Conservation (phyloP, 345 rosid species). For the Barbarea vulgaris region DNA sequence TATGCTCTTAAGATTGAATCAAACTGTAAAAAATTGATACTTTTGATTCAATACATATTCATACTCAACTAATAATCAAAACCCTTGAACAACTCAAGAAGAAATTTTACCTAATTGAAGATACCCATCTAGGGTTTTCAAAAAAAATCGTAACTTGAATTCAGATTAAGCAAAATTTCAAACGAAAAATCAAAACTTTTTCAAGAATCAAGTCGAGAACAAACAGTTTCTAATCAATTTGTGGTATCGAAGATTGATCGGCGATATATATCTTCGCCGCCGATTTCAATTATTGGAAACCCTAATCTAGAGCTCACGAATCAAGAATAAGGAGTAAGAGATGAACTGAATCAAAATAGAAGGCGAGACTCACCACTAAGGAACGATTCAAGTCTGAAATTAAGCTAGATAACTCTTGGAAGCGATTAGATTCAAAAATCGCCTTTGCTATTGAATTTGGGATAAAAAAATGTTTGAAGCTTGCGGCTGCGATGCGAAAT, state of each 20-base stretch:
- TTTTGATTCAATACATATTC: background rate
- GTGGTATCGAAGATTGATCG: background rate
- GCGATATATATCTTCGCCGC: background rate
- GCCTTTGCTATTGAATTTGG: background rate
- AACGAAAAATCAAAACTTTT: background rate
- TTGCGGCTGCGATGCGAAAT: constrained; percentile 36
- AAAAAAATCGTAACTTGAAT: background rate
- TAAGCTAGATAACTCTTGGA: background rate
- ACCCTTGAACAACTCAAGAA: background rate
- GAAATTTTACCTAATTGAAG: background rate
- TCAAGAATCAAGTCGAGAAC: background rate
- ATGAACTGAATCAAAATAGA: background rate
- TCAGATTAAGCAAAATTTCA: background rate
- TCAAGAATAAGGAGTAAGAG: background rate
- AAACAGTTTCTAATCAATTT: background rate
- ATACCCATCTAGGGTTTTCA: constrained; percentile 17
- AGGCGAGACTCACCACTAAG: constrained; percentile 23
- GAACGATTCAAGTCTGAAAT: constrained; percentile 15
- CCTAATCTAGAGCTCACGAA: constrained; percentile 18
- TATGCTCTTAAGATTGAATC: background rate
- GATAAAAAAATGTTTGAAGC: constrained; percentile 15
- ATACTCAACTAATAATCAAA: background rate
- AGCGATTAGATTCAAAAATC: constrained; percentile 1
- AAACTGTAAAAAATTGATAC: background rate
- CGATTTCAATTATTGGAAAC: background rate